Evolutionary conservation across 805 yeast species (phyloP), one percentile per base, ranked within the genome.

Genomic region (Cephaloascus fragrans): DNA sequence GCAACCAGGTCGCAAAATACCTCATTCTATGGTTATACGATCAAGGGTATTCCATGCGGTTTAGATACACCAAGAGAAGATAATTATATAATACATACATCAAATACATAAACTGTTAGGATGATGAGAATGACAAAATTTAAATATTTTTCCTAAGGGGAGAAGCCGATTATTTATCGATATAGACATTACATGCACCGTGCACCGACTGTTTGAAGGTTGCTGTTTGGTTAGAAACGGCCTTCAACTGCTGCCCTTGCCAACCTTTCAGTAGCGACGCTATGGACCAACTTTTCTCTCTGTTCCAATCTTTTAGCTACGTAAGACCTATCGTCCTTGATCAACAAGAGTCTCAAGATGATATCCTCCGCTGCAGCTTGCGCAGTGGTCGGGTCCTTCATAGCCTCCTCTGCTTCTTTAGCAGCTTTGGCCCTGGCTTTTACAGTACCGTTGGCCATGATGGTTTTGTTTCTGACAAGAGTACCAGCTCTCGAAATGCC

Each of bases 401-500:
- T 53, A 2, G 63, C 64, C 32, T 55, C 54, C 15, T 66, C 59
- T 1, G 71, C 76, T 23, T 65, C 69, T 12, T 61, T 57, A 10
- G 71, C 62, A 17, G 72, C 70, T 14, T 62, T 56, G 66, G 66
- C 40, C 69, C 69, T 8, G 74, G 73, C 69, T 37, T 62, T 67
- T 12, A 77, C 69, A 18, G 88, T 77, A 8, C 87, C 80, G 48
- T 80, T 83, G 0, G 87, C 90, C 64, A 71, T 62, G 19, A 83
- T 77, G 0, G 95, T 83, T 44, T 75, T 75, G 38, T 69, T 68
- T 37, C 94, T 62, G 14, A 77, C 80, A 35, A 83, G 52, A 2
- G 77, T 69, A 1, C 70, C 69, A 35, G 69, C 62, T 37, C 72
- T 53, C 4, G 28, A 19, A 8, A 35, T 9, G 16, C 17, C 36